Percentiles rank a stretch among this genome's conserved stretches.
Evolutionary conservation across 805 yeast genomes (phyloP).

Genomic region (Teunomyces pallodes): DNA sequence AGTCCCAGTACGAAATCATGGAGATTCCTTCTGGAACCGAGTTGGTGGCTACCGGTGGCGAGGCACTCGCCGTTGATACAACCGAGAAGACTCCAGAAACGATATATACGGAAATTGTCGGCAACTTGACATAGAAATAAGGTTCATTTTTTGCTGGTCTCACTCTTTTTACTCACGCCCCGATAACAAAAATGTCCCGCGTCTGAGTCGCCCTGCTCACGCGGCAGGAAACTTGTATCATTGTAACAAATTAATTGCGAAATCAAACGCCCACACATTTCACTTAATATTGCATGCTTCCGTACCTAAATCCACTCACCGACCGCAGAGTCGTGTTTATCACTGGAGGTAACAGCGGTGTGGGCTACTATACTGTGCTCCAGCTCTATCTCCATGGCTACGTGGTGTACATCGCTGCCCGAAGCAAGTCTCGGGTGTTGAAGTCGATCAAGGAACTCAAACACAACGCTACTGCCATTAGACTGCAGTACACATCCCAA

Average conservation of each 20-base stretch:
- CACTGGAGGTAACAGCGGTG: slow-evolving; percentile 81
- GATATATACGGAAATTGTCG: slow-evolving; percentile 21
- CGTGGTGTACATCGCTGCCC: slow-evolving; percentile 70
- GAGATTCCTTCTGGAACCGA: slow-evolving; percentile 59
- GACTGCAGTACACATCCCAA: slow-evolving; percentile 22
- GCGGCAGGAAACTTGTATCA: not conserved
- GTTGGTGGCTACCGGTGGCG: slow-evolving; percentile 36
- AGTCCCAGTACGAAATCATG: slow-evolving; percentile 71
- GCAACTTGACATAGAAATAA: slow-evolving; percentile 1
- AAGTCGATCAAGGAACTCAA: slow-evolving; percentile 56
- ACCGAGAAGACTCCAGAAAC: slow-evolving; percentile 26
- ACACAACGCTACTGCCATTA: slow-evolving; percentile 46
- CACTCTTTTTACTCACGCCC: not conserved
- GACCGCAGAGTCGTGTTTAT: slow-evolving; percentile 66
- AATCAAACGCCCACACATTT: not conserved
- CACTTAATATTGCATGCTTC: slow-evolving; percentile 29
- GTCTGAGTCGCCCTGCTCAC: not conserved
- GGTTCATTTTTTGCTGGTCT: not conserved
- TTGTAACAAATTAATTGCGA: no score
- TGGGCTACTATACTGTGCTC: slow-evolving; percentile 73
- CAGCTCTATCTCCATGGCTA: slow-evolving; percentile 80
- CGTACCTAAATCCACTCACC: slow-evolving; percentile 55
- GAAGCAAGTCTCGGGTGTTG: slow-evolving; percentile 54
- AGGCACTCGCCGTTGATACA: slow-evolving; percentile 34
- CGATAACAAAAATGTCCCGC: not conserved